Evolutionary conservation across 768 basidiomycete genomes (phyloP).

Genomic region (Coprinopsis cinerea): DNA sequence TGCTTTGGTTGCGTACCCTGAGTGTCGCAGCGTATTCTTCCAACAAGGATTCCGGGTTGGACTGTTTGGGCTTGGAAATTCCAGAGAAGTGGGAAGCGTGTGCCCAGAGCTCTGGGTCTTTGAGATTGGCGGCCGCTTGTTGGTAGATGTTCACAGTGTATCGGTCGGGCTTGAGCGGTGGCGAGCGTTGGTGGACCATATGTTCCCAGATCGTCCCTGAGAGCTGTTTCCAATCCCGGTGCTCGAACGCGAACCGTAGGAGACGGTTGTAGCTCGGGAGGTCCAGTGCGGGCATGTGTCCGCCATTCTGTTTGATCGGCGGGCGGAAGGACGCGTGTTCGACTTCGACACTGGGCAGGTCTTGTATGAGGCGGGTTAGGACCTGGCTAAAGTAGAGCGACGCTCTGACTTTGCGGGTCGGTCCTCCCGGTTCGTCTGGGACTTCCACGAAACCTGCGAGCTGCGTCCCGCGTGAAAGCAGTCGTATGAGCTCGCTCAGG

Average conservation of each 20-base stretch:
- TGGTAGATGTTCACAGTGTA: conserved; percentile 32
- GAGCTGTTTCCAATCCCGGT: conserved; percentile 44
- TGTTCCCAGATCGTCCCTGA: conserved; percentile 48
- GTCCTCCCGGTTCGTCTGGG: not conserved
- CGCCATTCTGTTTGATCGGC: conserved; percentile 4
- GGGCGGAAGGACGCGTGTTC: conserved; percentile 1
- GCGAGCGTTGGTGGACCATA: conserved; percentile 40
- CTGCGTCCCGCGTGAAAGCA: conserved; percentile 20
- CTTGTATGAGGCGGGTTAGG: conserved; percentile 33
- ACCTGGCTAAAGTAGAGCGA: conserved; percentile 43
- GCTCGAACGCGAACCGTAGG: conserved; percentile 59
- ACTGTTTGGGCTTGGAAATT: not conserved
- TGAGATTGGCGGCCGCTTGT: not conserved
- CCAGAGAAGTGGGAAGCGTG: not conserved
- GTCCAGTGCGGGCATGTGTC: conserved; percentile 17
- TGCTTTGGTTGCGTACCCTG: not conserved
- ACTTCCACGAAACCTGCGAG: not conserved
- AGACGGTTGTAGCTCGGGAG: conserved; percentile 48
- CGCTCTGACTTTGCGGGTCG: not conserved
- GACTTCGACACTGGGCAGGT: conserved; percentile 21
- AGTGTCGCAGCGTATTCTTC: not conserved
- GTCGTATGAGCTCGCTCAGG: conserved; percentile 39
- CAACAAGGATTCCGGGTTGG: not conserved
- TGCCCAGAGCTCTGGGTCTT: not conserved
- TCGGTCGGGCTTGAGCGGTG: conserved; percentile 38